These are phyloP conservation scores for Colletotrichum orchidophilum DNA, from an alignment of 2,329 filamentous ascomycete species.

Conservation along the genomic window DNA sequence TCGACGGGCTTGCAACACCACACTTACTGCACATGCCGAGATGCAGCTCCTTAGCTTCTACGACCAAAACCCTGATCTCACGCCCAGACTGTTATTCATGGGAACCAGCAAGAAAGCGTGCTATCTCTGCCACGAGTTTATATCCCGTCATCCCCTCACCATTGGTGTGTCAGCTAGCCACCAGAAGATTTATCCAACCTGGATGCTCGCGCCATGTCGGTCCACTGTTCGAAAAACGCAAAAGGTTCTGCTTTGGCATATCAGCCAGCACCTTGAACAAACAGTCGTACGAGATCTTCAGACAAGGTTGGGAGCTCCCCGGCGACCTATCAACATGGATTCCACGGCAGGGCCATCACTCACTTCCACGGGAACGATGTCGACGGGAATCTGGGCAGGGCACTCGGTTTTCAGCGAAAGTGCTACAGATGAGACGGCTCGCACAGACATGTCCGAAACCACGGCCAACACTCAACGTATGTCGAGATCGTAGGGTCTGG, in stretches of 20 bases:
- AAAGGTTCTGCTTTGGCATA: constrained; percentile 30
- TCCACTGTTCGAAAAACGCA: constrained; percentile 9
- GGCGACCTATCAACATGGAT: constrained; percentile 27
- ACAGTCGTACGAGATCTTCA: constrained; percentile 28
- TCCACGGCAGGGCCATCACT: constrained; percentile 37
- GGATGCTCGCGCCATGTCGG: constrained; percentile 40
- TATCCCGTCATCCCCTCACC: constrained; percentile 37
- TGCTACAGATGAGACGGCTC: too few species aligned
- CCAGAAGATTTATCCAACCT: constrained; percentile 44
- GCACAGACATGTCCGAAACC: too few species aligned
- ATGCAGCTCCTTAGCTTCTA: constrained; percentile 45
- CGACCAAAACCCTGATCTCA: constrained; percentile 36
- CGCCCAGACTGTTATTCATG: constrained; percentile 40
- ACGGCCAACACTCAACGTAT: too few species aligned
- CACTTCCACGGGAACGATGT: neutral
- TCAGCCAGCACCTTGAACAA: constrained; percentile 31
- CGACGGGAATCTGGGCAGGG: rapidly evolving
- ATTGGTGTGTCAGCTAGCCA: constrained; percentile 42
- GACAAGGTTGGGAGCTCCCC: constrained; percentile 34
- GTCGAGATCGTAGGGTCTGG: too few species aligned
- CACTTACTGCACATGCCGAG: constrained; percentile 43
- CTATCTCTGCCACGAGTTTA: constrained; percentile 41
- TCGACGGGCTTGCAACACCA: constrained; percentile 34
- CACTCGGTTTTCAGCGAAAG: too few species aligned
- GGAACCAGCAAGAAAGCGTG: constrained; percentile 46